Conservation (phyloP, 306 rosid genomes). For the Arachis hypogaea region DNA sequence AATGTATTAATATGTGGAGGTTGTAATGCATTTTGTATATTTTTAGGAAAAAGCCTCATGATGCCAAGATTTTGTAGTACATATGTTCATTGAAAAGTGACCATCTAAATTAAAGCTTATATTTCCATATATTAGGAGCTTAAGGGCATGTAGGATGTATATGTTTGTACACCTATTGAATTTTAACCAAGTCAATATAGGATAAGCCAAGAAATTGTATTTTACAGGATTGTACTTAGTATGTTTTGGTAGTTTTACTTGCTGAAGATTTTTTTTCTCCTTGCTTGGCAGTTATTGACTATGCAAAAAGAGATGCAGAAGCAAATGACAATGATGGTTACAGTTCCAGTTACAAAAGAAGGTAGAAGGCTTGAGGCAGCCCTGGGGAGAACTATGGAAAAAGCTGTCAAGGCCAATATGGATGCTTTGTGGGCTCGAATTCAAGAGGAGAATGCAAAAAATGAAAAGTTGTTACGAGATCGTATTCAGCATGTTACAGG, state of each 20-base stretch:
- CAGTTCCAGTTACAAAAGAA: constrained; percentile 89
- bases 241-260: constrained; percentile 31
- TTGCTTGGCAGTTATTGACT: constrained; percentile 61
- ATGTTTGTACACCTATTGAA: background rate
- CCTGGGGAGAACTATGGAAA: constrained; percentile 82
- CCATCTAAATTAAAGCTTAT: background rate
- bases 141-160: background rate
- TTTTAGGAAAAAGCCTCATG: background rate
- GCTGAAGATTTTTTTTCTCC: constrained; percentile 23
- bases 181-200: background rate
- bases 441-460: constrained; percentile 89
- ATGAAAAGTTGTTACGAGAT: constrained; percentile 74
- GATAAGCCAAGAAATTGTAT: constrained; percentile 9
- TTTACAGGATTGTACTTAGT: constrained; percentile 13
- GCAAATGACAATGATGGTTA: constrained; percentile 72
- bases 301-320: constrained; percentile 91
- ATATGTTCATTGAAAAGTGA: constrained; percentile 11
- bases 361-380: constrained; percentile 86
- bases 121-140: constrained; percentile 7
- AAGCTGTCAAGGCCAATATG: constrained; percentile 66
- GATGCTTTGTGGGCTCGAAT: constrained; percentile 92
- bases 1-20: background rate
- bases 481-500: constrained; percentile 65
- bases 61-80: constrained; percentile 16
- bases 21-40: too few relatives aligned